Conservation (phyloP, 495 filamentous ascomycete species). For the Echria macrotheca region DNA sequence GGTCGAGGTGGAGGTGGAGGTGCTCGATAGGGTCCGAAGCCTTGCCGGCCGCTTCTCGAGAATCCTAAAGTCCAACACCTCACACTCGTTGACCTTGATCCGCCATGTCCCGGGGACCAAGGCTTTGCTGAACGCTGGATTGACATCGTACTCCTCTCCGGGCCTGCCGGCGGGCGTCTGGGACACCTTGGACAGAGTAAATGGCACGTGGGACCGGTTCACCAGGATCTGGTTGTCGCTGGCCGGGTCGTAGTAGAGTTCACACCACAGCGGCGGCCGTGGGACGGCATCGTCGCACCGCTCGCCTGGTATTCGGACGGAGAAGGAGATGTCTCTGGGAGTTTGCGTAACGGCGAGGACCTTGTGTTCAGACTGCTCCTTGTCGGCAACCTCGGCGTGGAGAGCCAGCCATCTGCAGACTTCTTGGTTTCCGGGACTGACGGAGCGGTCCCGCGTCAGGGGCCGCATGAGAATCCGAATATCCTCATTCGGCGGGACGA, state of each 20-base stretch:
- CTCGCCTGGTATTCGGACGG: constrained; percentile 41
- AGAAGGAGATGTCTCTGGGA: constrained; percentile 43
- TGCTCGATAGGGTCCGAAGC: constrained; percentile 22
- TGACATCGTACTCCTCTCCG: constrained; percentile 33
- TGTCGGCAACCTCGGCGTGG: constrained; percentile 38
- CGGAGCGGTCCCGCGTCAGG: constrained; percentile 39
- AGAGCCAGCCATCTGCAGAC: constrained; percentile 41
- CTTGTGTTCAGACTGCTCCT: constrained; percentile 37
- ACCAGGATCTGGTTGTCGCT: constrained; percentile 45
- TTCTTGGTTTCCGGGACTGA: constrained; percentile 41
- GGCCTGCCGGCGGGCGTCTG: constrained; percentile 21
- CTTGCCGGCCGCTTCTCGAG: constrained; percentile 39
- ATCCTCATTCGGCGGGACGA: constrained; percentile 37
- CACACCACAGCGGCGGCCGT: constrained; percentile 40
- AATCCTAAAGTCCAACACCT: constrained; percentile 46
- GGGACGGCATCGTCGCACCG: constrained; percentile 21
- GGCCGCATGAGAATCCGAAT: constrained; percentile 46
- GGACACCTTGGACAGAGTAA: constrained; percentile 36
- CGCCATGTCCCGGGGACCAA: constrained; percentile 44
- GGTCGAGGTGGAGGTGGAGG: constrained; percentile 14
- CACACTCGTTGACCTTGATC: constrained; percentile 36
- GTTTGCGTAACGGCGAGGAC: constrained; percentile 48
- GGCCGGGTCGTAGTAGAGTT: constrained; percentile 46
- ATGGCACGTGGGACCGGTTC: constrained; percentile 41
- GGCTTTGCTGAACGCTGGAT: constrained; percentile 34